Conservation (phyloP, 768 basidiomycete species). For the Clathrus columnatus region DNA sequence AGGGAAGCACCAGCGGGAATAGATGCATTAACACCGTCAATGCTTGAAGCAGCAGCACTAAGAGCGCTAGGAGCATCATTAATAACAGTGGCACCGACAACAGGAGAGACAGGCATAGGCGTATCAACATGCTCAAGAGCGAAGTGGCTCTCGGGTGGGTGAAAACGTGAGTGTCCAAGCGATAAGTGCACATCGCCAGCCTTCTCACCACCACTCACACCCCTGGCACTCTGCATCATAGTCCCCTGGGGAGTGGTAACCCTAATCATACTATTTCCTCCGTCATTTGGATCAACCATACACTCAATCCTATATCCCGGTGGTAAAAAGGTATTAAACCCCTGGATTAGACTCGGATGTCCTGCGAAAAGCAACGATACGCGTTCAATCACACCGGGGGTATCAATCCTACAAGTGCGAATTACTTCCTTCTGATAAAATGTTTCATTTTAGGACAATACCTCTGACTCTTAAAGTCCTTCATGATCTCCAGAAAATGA, state of each 20-base stretch:
- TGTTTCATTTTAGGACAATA: slow-evolving; percentile 20
- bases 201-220: background rate
- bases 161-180: background rate
- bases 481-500: slow-evolving; percentile 93
- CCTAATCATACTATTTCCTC: slow-evolving; percentile 47
- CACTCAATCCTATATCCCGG: slow-evolving; percentile 90
- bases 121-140: background rate
- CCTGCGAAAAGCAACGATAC: slow-evolving; percentile 90
- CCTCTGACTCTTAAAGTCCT: slow-evolving; percentile 96
- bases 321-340: slow-evolving; percentile 97
- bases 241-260: slow-evolving; percentile 71
- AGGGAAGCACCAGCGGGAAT: background rate
- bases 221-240: slow-evolving; percentile 54
- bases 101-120: background rate
- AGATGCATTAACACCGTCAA: too few species aligned
- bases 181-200: slow-evolving; percentile 8
- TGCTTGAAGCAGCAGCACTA: background rate
- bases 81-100: background rate
- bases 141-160: slow-evolving; percentile 7
- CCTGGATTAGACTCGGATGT: slow-evolving; percentile 86
- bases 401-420: slow-evolving; percentile 68
- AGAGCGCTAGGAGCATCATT: background rate
- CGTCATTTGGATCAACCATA: slow-evolving; percentile 50
- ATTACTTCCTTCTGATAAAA: background rate
- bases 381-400: slow-evolving; percentile 92